Conservation (phyloP, 208 protist species). For the Tritrichomonas foetus region DNA sequence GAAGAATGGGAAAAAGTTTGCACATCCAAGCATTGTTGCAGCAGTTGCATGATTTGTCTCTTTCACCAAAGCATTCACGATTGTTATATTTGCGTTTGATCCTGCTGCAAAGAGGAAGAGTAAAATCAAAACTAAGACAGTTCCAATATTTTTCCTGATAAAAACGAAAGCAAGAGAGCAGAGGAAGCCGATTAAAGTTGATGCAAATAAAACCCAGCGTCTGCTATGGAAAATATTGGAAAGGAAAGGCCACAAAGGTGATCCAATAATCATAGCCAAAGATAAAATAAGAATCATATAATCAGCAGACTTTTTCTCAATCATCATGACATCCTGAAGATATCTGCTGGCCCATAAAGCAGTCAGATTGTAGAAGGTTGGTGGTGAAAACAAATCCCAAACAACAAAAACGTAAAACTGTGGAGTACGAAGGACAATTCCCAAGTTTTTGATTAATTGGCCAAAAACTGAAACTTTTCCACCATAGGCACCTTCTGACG, state of each 20-base stretch:
- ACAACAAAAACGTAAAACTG: not conserved
- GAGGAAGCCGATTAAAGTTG: not conserved
- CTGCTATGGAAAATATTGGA: not conserved
- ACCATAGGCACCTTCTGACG: too few species aligned
- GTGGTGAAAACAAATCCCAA: not conserved
- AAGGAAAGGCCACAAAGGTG: not conserved
- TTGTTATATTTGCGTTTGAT: not conserved
- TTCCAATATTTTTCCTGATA: not conserved
- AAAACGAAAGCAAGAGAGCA: not conserved
- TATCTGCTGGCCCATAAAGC: not conserved
- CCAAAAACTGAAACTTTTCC: not conserved
- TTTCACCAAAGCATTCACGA: not conserved
- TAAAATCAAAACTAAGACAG: not conserved
- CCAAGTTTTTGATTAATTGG: not conserved
- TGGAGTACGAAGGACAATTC: not conserved
- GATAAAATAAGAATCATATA: not conserved
- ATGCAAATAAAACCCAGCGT: not conserved
- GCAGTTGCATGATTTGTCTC: not conserved
- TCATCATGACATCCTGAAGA: not conserved
- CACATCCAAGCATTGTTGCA: not conserved
- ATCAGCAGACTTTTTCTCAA: not conserved
- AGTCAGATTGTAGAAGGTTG: not conserved
- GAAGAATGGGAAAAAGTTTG: not conserved
- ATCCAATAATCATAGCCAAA: not conserved
- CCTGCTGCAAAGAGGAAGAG: not conserved